These are phyloP conservation scores for Elongisporangium senticosum DNA, from an alignment of 352 stramenopile species.

Conservation along the genomic window DNA sequence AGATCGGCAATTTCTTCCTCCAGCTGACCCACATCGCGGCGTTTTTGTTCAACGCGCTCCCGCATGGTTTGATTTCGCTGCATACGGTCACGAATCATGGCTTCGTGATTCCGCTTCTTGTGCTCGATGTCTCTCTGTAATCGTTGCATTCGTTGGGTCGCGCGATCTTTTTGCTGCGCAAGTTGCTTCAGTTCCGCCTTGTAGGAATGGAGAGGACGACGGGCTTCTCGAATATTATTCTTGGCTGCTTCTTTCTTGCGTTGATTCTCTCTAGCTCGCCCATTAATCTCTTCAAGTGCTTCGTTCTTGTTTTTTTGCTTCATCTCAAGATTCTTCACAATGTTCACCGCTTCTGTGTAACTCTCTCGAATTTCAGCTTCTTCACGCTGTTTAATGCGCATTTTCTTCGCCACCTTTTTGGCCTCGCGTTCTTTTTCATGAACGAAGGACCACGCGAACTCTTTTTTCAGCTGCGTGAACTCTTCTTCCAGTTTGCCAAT, in stretches of 20 bases:
- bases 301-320: constrained; percentile 70
- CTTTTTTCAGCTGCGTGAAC: constrained; percentile 69
- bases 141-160: constrained; percentile 42
- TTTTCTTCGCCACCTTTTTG: constrained; percentile 47
- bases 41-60: constrained; percentile 42
- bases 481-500: constrained; percentile 73
- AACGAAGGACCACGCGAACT: constrained; percentile 81
- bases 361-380: constrained; percentile 29
- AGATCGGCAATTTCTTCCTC: constrained; percentile 34
- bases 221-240: constrained; percentile 54
- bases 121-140: constrained; percentile 46
- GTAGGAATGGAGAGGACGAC: constrained; percentile 55
- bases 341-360: constrained; percentile 38
- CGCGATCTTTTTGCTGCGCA: constrained; percentile 37
- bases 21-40: constrained; percentile 30
- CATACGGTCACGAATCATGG: constrained; percentile 47
- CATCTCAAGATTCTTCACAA: constrained; percentile 39
- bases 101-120: constrained; percentile 48
- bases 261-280: constrained; percentile 30
- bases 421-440: constrained; percentile 51
- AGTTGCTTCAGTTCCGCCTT: constrained; percentile 66
- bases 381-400: constrained; percentile 44
- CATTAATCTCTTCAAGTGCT: constrained; percentile 47
- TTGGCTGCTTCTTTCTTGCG: constrained; percentile 47
- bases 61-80: constrained; percentile 59